phyloP scores from a whole-genome alignment of 352 stramenopile genomes.

The Thraustochytrium striatum region DNA sequence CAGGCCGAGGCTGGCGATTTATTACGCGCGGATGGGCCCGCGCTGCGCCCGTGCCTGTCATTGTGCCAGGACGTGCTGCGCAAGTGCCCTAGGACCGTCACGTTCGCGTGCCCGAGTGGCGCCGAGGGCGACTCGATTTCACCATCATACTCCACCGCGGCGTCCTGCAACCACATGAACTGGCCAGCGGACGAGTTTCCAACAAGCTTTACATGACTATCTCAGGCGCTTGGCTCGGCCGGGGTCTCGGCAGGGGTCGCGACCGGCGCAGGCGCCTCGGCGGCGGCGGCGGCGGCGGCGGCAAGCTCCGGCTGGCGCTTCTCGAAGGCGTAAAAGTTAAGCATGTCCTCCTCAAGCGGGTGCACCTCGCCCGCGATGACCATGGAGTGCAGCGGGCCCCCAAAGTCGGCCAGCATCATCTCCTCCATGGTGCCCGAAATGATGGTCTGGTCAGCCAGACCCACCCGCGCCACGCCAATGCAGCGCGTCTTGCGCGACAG shows the following conservation, averaged over 20 bases:
- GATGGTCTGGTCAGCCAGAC: constrained; percentile 83
- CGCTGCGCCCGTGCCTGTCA: not conserved
- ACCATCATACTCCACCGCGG: too few species aligned
- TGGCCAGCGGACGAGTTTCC: too few species aligned
- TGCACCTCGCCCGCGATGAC: constrained; percentile 92
- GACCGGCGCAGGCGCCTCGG: too few species aligned
- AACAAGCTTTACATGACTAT: too few species aligned
- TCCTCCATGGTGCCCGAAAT: constrained; percentile 90
- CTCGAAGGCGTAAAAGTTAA: constrained; percentile 59
- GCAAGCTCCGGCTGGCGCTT: constrained; percentile 30
- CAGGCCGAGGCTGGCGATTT: not conserved
- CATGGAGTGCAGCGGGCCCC: constrained; percentile 89
- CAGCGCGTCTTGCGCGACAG: constrained; percentile 66
- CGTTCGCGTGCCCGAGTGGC: not conserved
- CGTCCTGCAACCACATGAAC: too few species aligned
- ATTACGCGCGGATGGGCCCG: not conserved
- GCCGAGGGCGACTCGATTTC: too few species aligned
- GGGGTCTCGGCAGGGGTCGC: too few species aligned
- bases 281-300: not conserved
- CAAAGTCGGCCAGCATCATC: constrained; percentile 87
- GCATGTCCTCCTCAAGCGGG: constrained; percentile 89
- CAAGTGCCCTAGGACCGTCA: not conserved
- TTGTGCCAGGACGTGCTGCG: not conserved
- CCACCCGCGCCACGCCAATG: constrained; percentile 90
- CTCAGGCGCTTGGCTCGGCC: too few species aligned